Evolutionary conservation across 441 rosid genomes (phyloP), one percentile per base, ranked within the genome.

Genomic region (Pelargonium fulgidum): DNA sequence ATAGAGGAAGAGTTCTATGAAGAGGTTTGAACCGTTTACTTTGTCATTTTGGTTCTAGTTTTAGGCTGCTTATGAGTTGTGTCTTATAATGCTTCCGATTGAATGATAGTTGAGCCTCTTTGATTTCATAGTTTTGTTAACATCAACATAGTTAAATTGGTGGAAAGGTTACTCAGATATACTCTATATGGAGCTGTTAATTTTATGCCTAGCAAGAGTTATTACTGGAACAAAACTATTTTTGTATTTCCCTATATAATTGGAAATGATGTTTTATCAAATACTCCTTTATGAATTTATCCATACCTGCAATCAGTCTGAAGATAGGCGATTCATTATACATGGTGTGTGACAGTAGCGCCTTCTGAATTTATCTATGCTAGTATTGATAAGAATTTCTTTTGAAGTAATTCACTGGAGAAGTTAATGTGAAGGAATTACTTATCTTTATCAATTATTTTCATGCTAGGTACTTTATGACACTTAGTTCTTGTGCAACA

Each of bases 1-100:
- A 82, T 87, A 58, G 99, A 93, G 78, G 84, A 91, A 50, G 95
- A 85, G 1, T 93, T 91, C 85, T 91, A 91, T 68, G 80, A 86
- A 58, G 90, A 93, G 97, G 99, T 93, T 48, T 67, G 48, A 36
- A 36, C 8, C 41, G 6, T 39, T 67, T 65, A 52, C 22, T 12
- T 65, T 68, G 33, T 58, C 17, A 36, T 41, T 36, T 17, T 26
- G 4, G 41, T 36, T 36, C 41, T 7, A 36, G 41, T 59, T 22
- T 22, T 22, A 59, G 36, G 64, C 33, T 24, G 33, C 64, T 59
- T 54, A 54, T 54, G 62, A 14, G 5, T 59, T 54, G 17, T 54
- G 62, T 12, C 8, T 16, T 7, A 2, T 64, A 33, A 12, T n/a
- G 17, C 26, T 14, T 24, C 26, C 2, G 17, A 29, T 5, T 22